Base-by-base conservation (phyloP, 2,329 filamentous ascomycete species). In the Beauveria sp. region DNA sequence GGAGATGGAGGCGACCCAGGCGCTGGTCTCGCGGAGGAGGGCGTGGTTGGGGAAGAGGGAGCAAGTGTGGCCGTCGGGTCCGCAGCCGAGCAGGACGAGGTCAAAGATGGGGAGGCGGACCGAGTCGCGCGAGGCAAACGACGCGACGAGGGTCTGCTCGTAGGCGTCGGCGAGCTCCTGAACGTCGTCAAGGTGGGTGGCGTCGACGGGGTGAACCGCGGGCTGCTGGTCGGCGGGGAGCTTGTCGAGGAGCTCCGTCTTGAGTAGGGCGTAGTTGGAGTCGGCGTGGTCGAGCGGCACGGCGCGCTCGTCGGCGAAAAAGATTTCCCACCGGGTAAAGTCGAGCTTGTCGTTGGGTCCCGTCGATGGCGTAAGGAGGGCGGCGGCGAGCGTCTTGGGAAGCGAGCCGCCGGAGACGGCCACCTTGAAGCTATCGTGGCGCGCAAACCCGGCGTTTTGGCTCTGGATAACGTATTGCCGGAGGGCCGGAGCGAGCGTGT, bases 61-160 rank as follows among this genome's bases (percentile, higher is more conserved):
- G 86, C 95, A 98, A 40, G 95, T 98, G 79, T 99, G 95, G 58
- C 95, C 95, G 74, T 98, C 95, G 16, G 95, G 93, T 0, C 95
- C 95, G 73, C 91, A 96, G 69, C 95, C 95, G 48, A 99, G 86
- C 48, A 99, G 85, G 61, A 99, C 82, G 59, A 99, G 84, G 74
- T 99, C 95, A 75, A 98, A 99, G 71, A 96, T 89, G 68, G 95
- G 95, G 51, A 97, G 81, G 76, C 91, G 93, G 73, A 99, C 93
- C 66, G 90, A 95, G 77, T 99, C 95, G 72, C 93, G 89, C 66
- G 88, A 88, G 18, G 95, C 95, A 71, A 99, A 99, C 67, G 87
- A 88, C 65, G 79, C 82, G 69, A 97, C 93, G 52, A 99, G 85
- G 12, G 83, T 82, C 77, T 96, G 87, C 79, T 98, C 93, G 79